Evolutionary conservation across 768 basidiomycete genomes (phyloP).

Genomic region (Lactifluus hygrophoroides): DNA sequence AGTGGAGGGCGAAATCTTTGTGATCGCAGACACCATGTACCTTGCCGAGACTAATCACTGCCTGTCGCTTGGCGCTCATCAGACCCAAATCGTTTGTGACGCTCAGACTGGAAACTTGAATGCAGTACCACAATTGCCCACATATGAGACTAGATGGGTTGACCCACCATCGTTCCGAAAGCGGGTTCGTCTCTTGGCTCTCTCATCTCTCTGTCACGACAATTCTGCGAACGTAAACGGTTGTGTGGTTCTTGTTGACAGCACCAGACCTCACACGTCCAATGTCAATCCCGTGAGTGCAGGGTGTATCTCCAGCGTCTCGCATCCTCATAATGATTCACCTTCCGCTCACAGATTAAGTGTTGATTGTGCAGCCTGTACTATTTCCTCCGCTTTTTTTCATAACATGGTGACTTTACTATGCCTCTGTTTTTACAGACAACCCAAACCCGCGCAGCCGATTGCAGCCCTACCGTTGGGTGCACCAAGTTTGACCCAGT

Average conservation of each 20-base stretch:
- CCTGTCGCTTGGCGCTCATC: not conserved
- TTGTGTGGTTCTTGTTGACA: not conserved
- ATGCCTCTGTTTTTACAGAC: not conserved
- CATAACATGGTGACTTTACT: not conserved
- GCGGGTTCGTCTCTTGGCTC: not conserved
- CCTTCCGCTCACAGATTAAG: not conserved
- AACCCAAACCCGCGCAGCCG: not conserved
- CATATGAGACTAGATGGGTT: not conserved
- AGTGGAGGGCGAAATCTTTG: no score
- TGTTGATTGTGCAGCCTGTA: not conserved
- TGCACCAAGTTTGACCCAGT: not conserved
- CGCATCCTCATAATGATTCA: not conserved
- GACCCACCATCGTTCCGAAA: not conserved
- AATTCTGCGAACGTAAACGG: not conserved
- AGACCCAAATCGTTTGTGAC: not conserved
- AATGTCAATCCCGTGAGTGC: conserved; percentile 11
- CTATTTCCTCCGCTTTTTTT: not conserved
- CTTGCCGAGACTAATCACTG: no score
- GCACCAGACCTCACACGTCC: not conserved
- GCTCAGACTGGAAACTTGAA: no score
- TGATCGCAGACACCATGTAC: no score
- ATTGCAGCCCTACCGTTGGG: not conserved
- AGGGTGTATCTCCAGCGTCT: not conserved
- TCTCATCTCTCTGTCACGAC: not conserved
- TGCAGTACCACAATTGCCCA: not conserved